phyloP scores from a whole-genome alignment of 1,139 yeast genomes.

The Candida sp. region DNA sequence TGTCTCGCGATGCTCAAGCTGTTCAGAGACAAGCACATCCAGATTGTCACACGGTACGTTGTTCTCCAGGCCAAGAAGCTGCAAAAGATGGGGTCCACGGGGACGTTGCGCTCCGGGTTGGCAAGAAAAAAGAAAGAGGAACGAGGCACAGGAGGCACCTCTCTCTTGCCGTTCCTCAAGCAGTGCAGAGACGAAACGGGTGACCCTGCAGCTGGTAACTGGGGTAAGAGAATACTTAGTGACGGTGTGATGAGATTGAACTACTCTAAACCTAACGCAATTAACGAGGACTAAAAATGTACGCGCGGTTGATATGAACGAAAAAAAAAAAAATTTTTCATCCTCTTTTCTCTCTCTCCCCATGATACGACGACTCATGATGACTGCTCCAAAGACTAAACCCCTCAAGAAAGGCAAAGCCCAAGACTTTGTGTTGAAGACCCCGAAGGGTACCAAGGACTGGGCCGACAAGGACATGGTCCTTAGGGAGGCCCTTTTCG shows the following conservation, averaged over 20 bases:
- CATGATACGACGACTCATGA: constrained; percentile 1
- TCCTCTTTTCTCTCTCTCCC: neutral
- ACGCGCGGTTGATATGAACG: too few relatives aligned
- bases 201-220: constrained; percentile 85
- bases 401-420: constrained; percentile 33
- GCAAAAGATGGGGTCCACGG: constrained; percentile 53
- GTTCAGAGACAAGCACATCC: constrained; percentile 93
- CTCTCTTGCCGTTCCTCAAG: constrained; percentile 87
- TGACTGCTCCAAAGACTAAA: neutral
- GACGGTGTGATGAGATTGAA: constrained; percentile 57
- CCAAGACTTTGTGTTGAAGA: constrained; percentile 71
- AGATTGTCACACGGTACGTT: constrained; percentile 86
- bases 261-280: constrained; percentile 37
- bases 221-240: constrained; percentile 82
- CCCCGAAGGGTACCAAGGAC: constrained; percentile 98
- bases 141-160: constrained; percentile 95
- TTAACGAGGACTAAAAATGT: constrained; percentile 26
- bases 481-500: constrained; percentile 85
- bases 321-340: too few relatives aligned
- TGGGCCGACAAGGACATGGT: constrained; percentile 99
- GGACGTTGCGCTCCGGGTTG: constrained; percentile 65
- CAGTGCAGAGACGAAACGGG: constrained; percentile 98
- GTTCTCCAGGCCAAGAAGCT: constrained; percentile 74
- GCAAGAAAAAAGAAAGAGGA: constrained; percentile 56
- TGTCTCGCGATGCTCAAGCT: constrained; percentile 88